Evolutionary conservation across 345 rosid species (phyloP), one percentile per base, ranked within the genome.

Genomic region (Arabidopsis suecica): DNA sequence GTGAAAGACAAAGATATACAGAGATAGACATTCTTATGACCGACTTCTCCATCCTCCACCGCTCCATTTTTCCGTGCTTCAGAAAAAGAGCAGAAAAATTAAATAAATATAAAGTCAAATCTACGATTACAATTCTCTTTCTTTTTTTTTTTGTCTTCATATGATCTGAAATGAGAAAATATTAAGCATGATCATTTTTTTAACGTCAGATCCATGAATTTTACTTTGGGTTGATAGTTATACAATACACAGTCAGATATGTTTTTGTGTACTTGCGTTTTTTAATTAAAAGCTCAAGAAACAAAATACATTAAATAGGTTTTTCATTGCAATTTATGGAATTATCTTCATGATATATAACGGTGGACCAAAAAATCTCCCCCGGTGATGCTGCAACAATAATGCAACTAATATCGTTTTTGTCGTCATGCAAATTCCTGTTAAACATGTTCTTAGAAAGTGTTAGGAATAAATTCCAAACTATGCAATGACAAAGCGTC

Each of bases 1-100:
- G 41, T 71, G 80, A 77, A 57, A 71, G 72, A 77, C 47, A 14
- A 32, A n/a, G 48, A 69, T 8, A 28, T 3, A 54, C 28, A 55
- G 9, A 28, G 18, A 45, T 18, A 75, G 48, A 68, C 45, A 60
- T 68, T 37, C 53, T 10, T 55, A 56, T 32, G 48, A 65, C 25
- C 53, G 20, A 30, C 66, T 20, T 55, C 30, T 56, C 20, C 3
- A 28, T 55, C 55, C 71, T 56, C 58, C 50, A 74, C 76, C 76
- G 18, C 23, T 62, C 55, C 55, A 11, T 62, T 64, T 53, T 73
- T 55, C 28, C 55, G 18, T 55, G 30, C 5, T 60, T 61, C 9
- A 6, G n/a, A 28, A 22, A 6, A 7, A 5, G 16, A 32, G 33
- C 5, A 4, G 11, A 50, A 9, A 23, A 30, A 4, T 7, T 36